These are phyloP conservation scores for Raddia distichophylla DNA, from an alignment of 176 grass and related monocot species.

Conservation along the genomic window DNA sequence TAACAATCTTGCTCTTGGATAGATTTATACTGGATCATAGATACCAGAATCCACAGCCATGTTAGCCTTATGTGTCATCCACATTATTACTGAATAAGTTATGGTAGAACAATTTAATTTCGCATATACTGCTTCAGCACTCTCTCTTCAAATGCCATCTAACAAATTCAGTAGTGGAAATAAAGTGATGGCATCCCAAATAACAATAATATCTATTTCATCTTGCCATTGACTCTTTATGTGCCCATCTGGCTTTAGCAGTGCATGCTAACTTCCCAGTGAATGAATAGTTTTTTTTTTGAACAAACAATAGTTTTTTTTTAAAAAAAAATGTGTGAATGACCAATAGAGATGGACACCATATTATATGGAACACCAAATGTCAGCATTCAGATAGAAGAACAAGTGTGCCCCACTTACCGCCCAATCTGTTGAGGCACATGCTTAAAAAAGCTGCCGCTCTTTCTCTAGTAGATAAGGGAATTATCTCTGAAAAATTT, in stretches of 20 bases:
- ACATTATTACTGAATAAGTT: neutral
- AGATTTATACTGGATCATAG: neutral
- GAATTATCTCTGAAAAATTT: conserved; percentile 36
- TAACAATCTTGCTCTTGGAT: conserved; percentile 12
- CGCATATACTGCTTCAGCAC: neutral
- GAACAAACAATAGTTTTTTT: too few relatives aligned
- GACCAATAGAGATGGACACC: neutral
- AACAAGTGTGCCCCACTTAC: conserved; percentile 22
- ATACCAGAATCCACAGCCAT: neutral
- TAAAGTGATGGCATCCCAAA: neutral
- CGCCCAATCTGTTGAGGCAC: conserved; percentile 40
- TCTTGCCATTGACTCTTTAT: neutral
- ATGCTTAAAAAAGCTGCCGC: conserved; percentile 37
- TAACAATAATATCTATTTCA: neutral
- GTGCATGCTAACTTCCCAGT: neutral
- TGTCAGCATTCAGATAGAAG: conserved; percentile 14
- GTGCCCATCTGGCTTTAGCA: neutral
- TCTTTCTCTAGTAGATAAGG: conserved; percentile 15
- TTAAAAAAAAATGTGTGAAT: neutral
- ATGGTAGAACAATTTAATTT: neutral
- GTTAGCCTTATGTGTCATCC: neutral
- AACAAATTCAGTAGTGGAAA: neutral
- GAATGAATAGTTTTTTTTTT: neutral
- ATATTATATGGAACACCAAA: neutral
- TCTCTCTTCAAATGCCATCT: neutral